These are phyloP conservation scores for Solanum boliviense DNA, from an alignment of 257 asterid genomes.

Conservation along the genomic window DNA sequence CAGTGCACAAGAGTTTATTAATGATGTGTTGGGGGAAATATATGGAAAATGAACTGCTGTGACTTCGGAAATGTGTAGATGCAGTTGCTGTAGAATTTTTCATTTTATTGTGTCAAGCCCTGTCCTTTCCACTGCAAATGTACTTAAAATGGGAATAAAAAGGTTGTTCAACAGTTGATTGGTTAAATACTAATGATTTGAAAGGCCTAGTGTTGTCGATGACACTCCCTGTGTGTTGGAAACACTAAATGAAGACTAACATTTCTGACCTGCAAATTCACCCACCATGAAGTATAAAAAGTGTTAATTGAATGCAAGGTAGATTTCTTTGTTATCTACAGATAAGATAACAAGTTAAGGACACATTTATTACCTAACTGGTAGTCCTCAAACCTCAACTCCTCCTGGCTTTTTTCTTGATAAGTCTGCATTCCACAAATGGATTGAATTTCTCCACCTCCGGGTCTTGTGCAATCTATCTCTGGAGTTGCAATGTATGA, in stretches of 20 bases:
- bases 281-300: background rate
- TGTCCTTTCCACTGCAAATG: too few species aligned
- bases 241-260: background rate
- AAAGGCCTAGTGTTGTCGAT: too few species aligned
- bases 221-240: background rate
- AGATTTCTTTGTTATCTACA: background rate
- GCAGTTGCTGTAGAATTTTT: background rate
- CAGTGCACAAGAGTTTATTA: background rate
- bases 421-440: conserved; percentile 59
- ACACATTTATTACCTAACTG: conserved; percentile 26
- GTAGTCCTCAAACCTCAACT: conserved; percentile 78
- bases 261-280: background rate
- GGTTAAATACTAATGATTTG: too few species aligned
- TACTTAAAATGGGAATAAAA: too few species aligned
- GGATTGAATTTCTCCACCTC: conserved; percentile 42
- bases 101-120: background rate
- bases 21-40: background rate
- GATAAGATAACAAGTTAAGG: background rate
- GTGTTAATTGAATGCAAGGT: background rate
- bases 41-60: background rate
- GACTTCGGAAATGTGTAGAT: background rate
- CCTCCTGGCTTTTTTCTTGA: conserved; percentile 20
- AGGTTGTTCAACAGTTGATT: background rate
- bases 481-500: conserved; percentile 44
- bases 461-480: conserved; percentile 23